phyloP scores from a whole-genome alignment of 2,329 filamentous ascomycete species.

The Ceratocystis harringtonii region DNA sequence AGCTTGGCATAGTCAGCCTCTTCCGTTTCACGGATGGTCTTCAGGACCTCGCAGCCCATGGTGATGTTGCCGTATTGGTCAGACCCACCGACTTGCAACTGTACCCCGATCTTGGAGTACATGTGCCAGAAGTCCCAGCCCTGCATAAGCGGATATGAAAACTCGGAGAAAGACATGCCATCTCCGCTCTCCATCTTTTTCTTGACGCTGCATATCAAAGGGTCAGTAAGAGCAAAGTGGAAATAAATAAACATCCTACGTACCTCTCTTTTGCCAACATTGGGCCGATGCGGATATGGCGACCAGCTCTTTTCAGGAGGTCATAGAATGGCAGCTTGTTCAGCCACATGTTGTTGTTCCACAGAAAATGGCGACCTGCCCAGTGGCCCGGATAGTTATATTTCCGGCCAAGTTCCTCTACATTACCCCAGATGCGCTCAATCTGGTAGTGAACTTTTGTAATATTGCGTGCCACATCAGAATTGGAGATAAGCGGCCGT shows the following conservation, averaged over 20 bases:
- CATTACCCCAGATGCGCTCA: slow-evolving; percentile 58
- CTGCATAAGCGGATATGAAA: slow-evolving; percentile 83
- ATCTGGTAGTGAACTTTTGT: slow-evolving; percentile 55
- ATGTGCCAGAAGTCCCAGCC: slow-evolving; percentile 95
- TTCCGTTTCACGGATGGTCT: slow-evolving; percentile 49
- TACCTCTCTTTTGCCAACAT: slow-evolving; percentile 83
- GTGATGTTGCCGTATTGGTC: slow-evolving; percentile 97
- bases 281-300: slow-evolving; percentile 59
- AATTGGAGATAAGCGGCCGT: slow-evolving; percentile 37
- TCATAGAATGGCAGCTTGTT: slow-evolving; percentile 56
- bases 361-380: slow-evolving; percentile 50
- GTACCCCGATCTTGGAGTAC: slow-evolving; percentile 49
- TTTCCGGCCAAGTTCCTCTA: slow-evolving; percentile 48
- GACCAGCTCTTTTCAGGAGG: slow-evolving; percentile 59
- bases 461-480: slow-evolving; percentile 47
- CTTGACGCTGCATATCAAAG: slow-evolving; percentile 42
- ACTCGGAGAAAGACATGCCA: slow-evolving; percentile 89
- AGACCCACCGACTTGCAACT: slow-evolving; percentile 84
- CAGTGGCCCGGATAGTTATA: slow-evolving; percentile 49
- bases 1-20: slow-evolving; percentile 30
- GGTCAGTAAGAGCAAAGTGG: slow-evolving; percentile 18
- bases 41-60: slow-evolving; percentile 73
- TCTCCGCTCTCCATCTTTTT: slow-evolving; percentile 70
- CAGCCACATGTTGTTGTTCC: slow-evolving; percentile 80
- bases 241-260: slow-evolving; percentile 26